Evolutionary conservation across 83 land plant genomes (phyloP).

Genomic region (Isoetes engelmannii): DNA sequence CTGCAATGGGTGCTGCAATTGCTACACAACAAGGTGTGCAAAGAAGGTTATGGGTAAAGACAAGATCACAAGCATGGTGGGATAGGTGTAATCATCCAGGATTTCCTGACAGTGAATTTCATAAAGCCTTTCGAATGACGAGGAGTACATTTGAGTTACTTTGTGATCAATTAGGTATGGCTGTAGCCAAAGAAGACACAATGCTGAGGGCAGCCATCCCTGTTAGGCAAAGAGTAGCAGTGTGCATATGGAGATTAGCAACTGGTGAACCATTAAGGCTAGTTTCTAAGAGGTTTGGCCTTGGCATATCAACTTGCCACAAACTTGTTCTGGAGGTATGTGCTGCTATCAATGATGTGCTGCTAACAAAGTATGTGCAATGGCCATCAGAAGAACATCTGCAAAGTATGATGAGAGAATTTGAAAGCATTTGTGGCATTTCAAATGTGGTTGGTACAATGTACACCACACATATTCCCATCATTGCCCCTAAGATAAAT

Average conservation of each 20-base stretch:
- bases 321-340: slow-evolving; percentile 93
- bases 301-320: slow-evolving; percentile 97
- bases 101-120: slow-evolving; percentile 77
- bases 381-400: slow-evolving; percentile 61
- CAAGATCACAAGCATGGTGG: slow-evolving; percentile 49
- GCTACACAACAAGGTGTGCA: slow-evolving; percentile 1
- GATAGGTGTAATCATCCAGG: slow-evolving; percentile 60
- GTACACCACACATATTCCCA: slow-evolving; percentile 93
- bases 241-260: slow-evolving; percentile 93
- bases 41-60: slow-evolving; percentile 40
- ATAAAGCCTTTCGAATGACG: slow-evolving; percentile 69
- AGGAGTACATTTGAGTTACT: slow-evolving; percentile 64
- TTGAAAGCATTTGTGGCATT: slow-evolving; percentile 67
- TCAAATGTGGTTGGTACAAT: slow-evolving; percentile 78
- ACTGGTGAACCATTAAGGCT: slow-evolving; percentile 94
- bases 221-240: slow-evolving; percentile 84
- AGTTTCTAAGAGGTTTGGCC: slow-evolving; percentile 90
- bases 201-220: slow-evolving; percentile 81
- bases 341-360: slow-evolving; percentile 72
- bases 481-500: slow-evolving; percentile 87
- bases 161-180: slow-evolving; percentile 62
- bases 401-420: slow-evolving; percentile 42
- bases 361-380: slow-evolving; percentile 75
- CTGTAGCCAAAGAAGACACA: slow-evolving; percentile 76
- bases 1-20: slow-evolving; percentile 21